Evolutionary conservation across 2,329 filamentous ascomycete species (phyloP).

Genomic region (Aspergillus flavus): DNA sequence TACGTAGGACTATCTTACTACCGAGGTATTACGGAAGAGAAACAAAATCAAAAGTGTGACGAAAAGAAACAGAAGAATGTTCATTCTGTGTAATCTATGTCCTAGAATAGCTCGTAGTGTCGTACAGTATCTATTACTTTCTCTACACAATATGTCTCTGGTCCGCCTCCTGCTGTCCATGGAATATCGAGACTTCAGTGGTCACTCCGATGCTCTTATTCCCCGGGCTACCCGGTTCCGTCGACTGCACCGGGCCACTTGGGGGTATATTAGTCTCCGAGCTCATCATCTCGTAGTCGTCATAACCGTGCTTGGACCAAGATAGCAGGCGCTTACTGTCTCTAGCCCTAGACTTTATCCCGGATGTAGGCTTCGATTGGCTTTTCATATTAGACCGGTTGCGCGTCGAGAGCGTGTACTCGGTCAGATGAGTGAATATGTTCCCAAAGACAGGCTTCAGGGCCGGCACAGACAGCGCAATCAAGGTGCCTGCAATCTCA

Average conservation of each 20-base stretch:
- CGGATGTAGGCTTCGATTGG: slow-evolving; percentile 23
- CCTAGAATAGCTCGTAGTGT: background rate
- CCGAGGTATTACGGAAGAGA: background rate
- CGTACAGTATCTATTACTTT: background rate
- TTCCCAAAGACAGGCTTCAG: slow-evolving; percentile 51
- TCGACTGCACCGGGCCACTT: background rate
- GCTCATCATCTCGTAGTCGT: slow-evolving; percentile 33
- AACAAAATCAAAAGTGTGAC: background rate
- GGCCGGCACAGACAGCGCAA: slow-evolving; percentile 55
- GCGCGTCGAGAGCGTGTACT: slow-evolving; percentile 25
- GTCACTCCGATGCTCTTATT: background rate
- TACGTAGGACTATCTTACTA: background rate
- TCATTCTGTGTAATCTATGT: background rate
- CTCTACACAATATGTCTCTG: background rate
- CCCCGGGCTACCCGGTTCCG: background rate
- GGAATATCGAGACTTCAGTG: background rate
- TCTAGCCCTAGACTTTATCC: slow-evolving; percentile 15
- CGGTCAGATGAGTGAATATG: slow-evolving; percentile 24
- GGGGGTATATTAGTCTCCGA: slow-evolving; percentile 17
- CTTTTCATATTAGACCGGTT: slow-evolving; percentile 23
- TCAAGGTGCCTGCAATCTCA: slow-evolving; percentile 54
- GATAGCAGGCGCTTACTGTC: slow-evolving; percentile 27
- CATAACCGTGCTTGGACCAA: slow-evolving; percentile 22
- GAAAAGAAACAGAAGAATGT: background rate
- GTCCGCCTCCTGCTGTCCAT: background rate